Conservation (phyloP, 345 rosid genomes). For the Lepidium aucheri region DNA sequence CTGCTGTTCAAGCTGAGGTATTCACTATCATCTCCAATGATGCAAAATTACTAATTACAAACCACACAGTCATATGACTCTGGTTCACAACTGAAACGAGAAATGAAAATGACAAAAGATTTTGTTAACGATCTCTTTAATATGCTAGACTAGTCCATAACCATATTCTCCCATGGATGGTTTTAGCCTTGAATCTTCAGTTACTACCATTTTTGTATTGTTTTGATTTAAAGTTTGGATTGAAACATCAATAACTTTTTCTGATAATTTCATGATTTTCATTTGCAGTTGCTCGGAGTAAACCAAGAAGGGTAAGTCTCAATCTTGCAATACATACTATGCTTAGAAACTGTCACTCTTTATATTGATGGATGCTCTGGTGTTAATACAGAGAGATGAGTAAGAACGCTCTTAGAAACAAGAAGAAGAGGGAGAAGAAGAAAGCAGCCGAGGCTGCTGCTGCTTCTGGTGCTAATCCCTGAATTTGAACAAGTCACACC, state of each 20-base stretch:
- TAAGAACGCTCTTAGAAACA: conserved; percentile 82
- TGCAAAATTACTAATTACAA: background rate
- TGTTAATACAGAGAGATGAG: conserved; percentile 53
- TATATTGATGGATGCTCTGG: background rate
- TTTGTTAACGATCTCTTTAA: background rate
- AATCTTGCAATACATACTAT: background rate
- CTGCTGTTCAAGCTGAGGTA: conserved; percentile 87
- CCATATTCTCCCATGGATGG: background rate
- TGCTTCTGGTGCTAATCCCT: conserved; percentile 20
- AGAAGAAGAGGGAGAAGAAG: conserved; percentile 90
- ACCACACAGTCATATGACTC: background rate
- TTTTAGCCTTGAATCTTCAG: background rate
- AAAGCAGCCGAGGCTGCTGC: conserved; percentile 48
- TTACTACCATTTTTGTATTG: background rate
- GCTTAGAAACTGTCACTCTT: background rate
- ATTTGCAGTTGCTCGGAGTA: conserved; percentile 60
- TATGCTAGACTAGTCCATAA: background rate
- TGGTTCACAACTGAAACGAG: background rate
- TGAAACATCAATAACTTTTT: background rate
- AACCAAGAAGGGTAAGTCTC: conserved; percentile 55
- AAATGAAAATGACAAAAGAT: background rate
- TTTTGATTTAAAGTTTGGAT: background rate
- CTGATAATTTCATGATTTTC: conserved; percentile 32
- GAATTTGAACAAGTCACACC: background rate
- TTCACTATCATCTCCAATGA: background rate